A percentile compares a stretch with the other conserved stretches of the same genome.
Conservation (phyloP, 106 monocot species). For the Acorus gramineus region DNA sequence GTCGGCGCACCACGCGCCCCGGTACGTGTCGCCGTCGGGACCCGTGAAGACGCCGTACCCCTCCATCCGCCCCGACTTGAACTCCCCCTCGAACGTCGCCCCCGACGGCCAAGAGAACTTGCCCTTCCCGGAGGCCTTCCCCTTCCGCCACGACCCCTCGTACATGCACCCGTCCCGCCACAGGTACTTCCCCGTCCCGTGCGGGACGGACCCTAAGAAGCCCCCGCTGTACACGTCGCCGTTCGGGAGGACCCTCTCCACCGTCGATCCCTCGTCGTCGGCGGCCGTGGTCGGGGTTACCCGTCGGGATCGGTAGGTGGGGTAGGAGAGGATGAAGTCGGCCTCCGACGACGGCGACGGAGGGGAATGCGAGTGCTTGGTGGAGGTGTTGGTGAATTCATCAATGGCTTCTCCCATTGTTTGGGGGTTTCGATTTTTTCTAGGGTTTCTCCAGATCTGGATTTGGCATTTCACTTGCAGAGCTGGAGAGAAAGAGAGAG, state of each 20-base stretch:
- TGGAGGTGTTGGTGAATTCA: too few relatives aligned
- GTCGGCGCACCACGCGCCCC: slow-evolving; percentile 32
- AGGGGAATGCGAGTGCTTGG: too few relatives aligned
- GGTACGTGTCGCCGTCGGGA: slow-evolving; percentile 35
- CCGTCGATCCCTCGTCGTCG: not conserved
- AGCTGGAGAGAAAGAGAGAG: not conserved
- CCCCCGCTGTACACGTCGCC: slow-evolving; percentile 47
- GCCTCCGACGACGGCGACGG: too few relatives aligned
- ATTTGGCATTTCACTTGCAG: not conserved
- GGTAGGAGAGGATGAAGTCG: not conserved
- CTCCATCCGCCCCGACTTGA: slow-evolving; percentile 41
- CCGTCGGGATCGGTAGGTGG: not conserved
- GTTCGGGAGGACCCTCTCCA: slow-evolving; percentile 25
- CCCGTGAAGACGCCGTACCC: slow-evolving; percentile 40
- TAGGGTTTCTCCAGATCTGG: not conserved
- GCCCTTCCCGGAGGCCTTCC: slow-evolving; percentile 36
- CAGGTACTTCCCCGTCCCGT: slow-evolving; percentile 52
- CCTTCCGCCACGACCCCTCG: slow-evolving; percentile 46
- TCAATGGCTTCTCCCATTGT: too few relatives aligned
- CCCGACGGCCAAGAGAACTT: slow-evolving; percentile 73
- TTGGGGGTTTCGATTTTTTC: too few relatives aligned
- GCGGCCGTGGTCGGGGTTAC: not conserved
- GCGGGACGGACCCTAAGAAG: slow-evolving; percentile 19
- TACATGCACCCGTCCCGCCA: slow-evolving; percentile 73
- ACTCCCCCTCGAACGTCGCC: slow-evolving; percentile 55